These are phyloP conservation scores for Mycena galopus DNA, from an alignment of 768 basidiomycete genomes.

Conservation along the genomic window DNA sequence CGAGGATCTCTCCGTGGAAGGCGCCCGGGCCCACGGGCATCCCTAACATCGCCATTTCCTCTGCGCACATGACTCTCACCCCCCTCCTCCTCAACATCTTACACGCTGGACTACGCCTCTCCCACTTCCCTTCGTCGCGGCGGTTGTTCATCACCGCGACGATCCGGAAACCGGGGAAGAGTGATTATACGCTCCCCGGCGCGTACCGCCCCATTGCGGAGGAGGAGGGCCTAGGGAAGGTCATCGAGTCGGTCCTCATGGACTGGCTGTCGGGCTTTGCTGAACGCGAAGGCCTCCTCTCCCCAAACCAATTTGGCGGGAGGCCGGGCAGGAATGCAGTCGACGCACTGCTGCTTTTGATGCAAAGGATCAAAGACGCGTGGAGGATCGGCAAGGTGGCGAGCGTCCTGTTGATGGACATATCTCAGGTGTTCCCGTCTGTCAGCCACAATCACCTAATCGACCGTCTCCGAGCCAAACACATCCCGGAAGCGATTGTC, in stretches of 20 bases:
- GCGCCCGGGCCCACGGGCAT: too few species aligned
- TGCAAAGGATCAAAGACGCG: neutral
- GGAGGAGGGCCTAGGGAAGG: neutral
- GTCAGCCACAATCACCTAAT: neutral
- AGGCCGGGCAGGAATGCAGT: neutral
- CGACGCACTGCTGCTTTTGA: neutral
- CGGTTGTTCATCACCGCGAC: too few species aligned
- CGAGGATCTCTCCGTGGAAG: too few species aligned
- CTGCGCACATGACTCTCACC: too few species aligned
- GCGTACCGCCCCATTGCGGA: neutral
- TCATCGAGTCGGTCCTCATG: neutral
- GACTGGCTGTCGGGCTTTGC: slow-evolving; percentile 1
- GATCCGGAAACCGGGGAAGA: too few species aligned
- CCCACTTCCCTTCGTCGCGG: too few species aligned
- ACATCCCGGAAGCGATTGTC: neutral
- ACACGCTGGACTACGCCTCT: too few species aligned
- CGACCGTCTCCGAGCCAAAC: neutral
- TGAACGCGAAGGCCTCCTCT: neutral
- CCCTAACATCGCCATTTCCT: too few species aligned
- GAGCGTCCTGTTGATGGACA: neutral
- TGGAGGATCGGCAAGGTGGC: neutral
- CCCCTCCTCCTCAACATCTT: too few species aligned
- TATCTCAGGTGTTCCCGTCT: too few species aligned
- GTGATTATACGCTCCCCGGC: too few species aligned
- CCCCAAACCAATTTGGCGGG: neutral